Base-by-base conservation (phyloP, 768 basidiomycete species). In the Psilocybe sp. region DNA sequence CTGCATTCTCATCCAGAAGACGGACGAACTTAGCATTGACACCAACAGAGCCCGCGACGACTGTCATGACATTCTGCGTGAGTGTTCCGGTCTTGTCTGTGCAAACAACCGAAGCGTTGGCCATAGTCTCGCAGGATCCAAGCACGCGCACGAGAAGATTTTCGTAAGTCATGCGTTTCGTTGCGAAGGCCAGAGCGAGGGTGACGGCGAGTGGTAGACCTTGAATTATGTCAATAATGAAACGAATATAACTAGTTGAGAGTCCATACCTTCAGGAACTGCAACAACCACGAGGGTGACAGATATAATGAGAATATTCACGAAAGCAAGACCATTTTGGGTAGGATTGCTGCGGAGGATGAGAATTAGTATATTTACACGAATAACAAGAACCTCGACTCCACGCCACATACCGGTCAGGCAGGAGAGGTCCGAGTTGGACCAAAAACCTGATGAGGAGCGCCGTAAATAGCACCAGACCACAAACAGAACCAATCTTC, bases 121-220 rank as follows among this genome's bases (percentile, higher is more conserved):
- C 96, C 96, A 98, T 98, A 0, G 93, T 98, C 71, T 99, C 97
- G 68, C 96, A 98, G 11, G 94, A 94, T 6, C 91, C 91, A 32
- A 99, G 82, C 4, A 98, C 91, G 47, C 96, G 93, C 28, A 98
- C 97, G 38, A 99, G 82, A 0, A 98, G 76, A 46, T 97, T 97
- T 68, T 94, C 89, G 61, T 86, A 80, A 8, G 95, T 91, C 97
- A 98, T 98, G n/a, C 96, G 87, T 60, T 90, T 94, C 41, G 97
- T 99, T 0, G 96, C 97, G 62, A 98, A 99, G 1, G 97, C 92
- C 31, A 99, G 75, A 0, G 97, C 97, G 41, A 99, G 81, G 0
- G 96, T 98, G 44, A 98, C 96, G 37, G 96, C 96, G 47, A 99
- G 77, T 2, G 96, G 96, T 5, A 99, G 76, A 62, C 95, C 90